Percentiles rank a stretch among this genome's conserved stretches.
These are phyloP conservation scores for Lyophyllum semitale DNA, from an alignment of 768 basidiomycete species.

Conservation along the genomic window DNA sequence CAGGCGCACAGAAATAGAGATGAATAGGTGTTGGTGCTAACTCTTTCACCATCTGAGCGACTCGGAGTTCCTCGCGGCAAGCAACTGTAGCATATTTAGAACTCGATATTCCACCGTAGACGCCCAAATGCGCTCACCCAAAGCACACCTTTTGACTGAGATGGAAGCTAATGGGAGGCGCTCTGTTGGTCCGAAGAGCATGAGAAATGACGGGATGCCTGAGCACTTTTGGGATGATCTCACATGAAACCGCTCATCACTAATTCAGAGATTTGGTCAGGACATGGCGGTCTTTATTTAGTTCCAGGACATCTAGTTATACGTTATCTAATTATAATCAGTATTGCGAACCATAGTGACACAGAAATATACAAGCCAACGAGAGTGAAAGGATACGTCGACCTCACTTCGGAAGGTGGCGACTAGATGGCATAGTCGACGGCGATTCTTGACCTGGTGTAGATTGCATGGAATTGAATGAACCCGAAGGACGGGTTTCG, in stretches of 20 bases:
- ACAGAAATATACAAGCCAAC: neutral
- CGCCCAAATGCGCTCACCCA: slow-evolving; percentile 35
- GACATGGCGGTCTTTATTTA: neutral
- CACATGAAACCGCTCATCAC: neutral
- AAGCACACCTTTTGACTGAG: neutral
- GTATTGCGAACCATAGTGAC: neutral
- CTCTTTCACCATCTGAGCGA: slow-evolving; percentile 35
- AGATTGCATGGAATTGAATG: neutral
- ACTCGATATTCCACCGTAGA: slow-evolving; percentile 49
- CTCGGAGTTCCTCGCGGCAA: slow-evolving; percentile 48
- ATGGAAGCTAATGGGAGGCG: neutral
- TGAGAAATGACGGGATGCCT: no score
- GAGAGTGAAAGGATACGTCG: neutral
- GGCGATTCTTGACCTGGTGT: neutral
- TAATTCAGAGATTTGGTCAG: neutral
- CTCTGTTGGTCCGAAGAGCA: no score
- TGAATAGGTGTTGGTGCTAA: slow-evolving; percentile 42
- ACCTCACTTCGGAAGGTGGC: neutral
- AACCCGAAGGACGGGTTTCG: neutral
- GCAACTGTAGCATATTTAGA: slow-evolving; percentile 36
- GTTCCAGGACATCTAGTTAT: neutral
- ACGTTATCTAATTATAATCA: neutral
- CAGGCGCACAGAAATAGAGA: no score
- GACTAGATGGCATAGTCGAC: neutral
- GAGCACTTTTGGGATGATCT: no score